Evolutionary conservation across 768 basidiomycete genomes (phyloP), one percentile per base, ranked within the genome.

Genomic region (Suillus occidentalis): DNA sequence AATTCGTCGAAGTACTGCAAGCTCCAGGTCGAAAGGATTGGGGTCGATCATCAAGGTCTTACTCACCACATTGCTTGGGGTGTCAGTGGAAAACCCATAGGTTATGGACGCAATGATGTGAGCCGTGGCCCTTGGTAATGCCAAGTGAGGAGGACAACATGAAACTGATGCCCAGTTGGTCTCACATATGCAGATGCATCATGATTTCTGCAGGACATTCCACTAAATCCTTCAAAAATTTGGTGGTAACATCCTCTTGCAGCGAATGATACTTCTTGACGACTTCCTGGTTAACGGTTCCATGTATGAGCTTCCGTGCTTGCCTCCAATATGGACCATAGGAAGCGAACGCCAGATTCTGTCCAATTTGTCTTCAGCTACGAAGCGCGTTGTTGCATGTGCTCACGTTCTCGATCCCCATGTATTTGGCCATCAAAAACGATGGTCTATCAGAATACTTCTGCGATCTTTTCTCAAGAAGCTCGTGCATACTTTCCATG

Each of bases 381-480:
- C 28, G 14, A 63, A 25, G n/a, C 12, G 13, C 16, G 3, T 18
- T 25, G 20, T 0, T 22, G 22, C 57, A 42, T 12, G 40, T 42
- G 18, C 62, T 59, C 20, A 63, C 62, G 13, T 63, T 59, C 37
- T 63, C 62, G 37, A 63, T 36, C 7, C 62, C 62, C 50, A 63
- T 63, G n/a, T 58, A 42, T n/a, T 63, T 59, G 18, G 61, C 64
- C 64, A 63, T 65, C 18, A 62, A 9, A 49, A 65, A 65, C 34
- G 50, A 63, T 16, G 64, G 52, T 25, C 61, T 52, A 25, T 65
- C 61, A 36, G 61, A 63, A 64, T 76, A 76, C 16, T 67, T 72
- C 5, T 68, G 61, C 34, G 73, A 68, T 36, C 69, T 70, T 53
- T 76, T 75, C 28, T 76, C 75, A 36, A 77, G 65, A 13, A 77